Percentiles rank a stretch among this genome's conserved stretches.
Conservation (phyloP, 305 asterid species). For the Fraxinus greggii region DNA sequence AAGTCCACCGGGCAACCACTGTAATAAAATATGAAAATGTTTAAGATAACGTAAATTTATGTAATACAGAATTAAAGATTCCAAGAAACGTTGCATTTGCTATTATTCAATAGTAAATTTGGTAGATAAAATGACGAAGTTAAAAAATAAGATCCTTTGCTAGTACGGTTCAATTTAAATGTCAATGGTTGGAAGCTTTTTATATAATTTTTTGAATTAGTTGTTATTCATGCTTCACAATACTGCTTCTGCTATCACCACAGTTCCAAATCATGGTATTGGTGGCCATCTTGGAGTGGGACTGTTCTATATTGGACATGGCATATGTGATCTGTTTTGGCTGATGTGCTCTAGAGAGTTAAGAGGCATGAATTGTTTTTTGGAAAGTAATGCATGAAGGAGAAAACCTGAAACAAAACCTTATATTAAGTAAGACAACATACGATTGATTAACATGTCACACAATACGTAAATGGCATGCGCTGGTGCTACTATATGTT, state of each 20-base stretch:
- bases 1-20: background rate
- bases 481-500: background rate
- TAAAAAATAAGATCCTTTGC: background rate
- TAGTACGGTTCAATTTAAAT: background rate
- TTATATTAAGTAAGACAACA: background rate
- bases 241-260: background rate
- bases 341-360: conserved; percentile 2
- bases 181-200: background rate
- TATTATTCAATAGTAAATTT: conserved; percentile 5
- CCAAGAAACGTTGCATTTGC: background rate
- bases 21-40: background rate
- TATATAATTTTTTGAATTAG: background rate
- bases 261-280: background rate
- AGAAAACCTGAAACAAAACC: background rate
- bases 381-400: background rate
- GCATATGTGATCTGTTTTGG: conserved; percentile 5
- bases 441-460: conserved; percentile 2
- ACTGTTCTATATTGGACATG: background rate
- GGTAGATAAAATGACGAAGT: background rate
- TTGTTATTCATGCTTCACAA: background rate
- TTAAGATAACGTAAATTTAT: background rate
- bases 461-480: background rate
- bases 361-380: background rate
- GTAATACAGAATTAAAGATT: conserved; percentile 6
- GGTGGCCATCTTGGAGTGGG: background rate